These are phyloP conservation scores for Anthracocystis walkeri DNA, from an alignment of 1,284 basidiomycete genomes.

Conservation along the genomic window DNA sequence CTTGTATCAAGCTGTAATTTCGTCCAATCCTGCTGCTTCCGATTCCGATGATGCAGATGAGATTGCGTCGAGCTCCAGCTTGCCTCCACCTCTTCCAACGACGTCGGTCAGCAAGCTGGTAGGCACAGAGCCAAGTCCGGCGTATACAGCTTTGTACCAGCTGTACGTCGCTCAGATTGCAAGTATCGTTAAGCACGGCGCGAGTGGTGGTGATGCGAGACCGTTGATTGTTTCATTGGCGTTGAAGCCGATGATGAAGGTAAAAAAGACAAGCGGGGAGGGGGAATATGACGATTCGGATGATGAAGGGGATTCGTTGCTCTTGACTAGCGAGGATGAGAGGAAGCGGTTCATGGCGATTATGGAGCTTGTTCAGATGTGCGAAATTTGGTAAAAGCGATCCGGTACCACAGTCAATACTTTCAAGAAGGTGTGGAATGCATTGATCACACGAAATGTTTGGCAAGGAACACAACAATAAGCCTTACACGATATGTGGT, in stretches of 20 bases:
- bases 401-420: no score
- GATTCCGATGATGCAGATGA: neutral
- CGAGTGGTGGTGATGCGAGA: constrained; percentile 42
- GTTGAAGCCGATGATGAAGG: constrained; percentile 17
- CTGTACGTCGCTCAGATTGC: constrained; percentile 87
- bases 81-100: constrained; percentile 77
- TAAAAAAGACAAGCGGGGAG: neutral
- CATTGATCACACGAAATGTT: neutral
- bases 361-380: constrained; percentile 77
- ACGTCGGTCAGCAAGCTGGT: constrained; percentile 81
- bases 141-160: constrained; percentile 79
- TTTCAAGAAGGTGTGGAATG: neutral
- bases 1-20: constrained; percentile 42
- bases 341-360: constrained; percentile 76
- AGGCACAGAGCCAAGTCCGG: constrained; percentile 76
- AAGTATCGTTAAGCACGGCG: constrained; percentile 79
- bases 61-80: neutral
- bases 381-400: constrained; percentile 32
- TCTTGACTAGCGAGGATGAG: constrained; percentile 74
- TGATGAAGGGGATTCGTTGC: constrained; percentile 54
- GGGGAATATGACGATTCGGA: constrained; percentile 56
- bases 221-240: constrained; percentile 47
- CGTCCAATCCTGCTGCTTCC: constrained; percentile 3
- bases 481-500: no score
- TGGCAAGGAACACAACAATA: neutral